Evolutionary conservation across 2,329 filamentous ascomycete genomes (phyloP), one percentile per base, ranked within the genome.

Genomic region (Colletotrichum truncatum): DNA sequence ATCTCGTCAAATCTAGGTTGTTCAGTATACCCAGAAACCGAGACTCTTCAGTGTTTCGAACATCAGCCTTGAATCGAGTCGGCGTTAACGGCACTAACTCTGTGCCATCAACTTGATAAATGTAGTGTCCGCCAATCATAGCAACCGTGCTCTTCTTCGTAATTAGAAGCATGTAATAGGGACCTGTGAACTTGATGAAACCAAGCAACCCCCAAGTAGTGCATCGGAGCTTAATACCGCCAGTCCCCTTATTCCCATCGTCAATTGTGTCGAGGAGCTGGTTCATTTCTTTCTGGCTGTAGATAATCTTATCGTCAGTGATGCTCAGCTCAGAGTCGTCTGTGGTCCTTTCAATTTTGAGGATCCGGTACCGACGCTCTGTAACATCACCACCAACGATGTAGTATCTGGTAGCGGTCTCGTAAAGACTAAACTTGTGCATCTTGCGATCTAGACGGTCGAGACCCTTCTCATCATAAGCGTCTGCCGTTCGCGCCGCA

Each of bases 401-500:
- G 77, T 98, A 99, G 78, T 96, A 99, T 55, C 93, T 88, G 59
- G 91, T 93, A 11, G 93, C 92, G 3, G 96, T 99, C 81, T 99
- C 96, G 78, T 99, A 98, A 21, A 99, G 82, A n/a, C 93, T 96
- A 78, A 97, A 98, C 73, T 96, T 97, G 82, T 98, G 94, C 93
- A 99, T 97, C 75, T 86, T 87, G 77, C 86, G 85, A 45, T 83
- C 76, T 16, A 82, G 70, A 21, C 80, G 78, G 56, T 80, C 76
- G 5, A 72, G 71, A 1, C 71, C 70, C 12, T 72, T 74, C 14
- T 75, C 74, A 16, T 79, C 76, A 21, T 75, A 75, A 12, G 73
- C 71, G 30, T 78, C 74, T 34, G 64, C 67, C 8, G 64, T 60
- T 9, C 76, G 77, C 4, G 72, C 70, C 18, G 74, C 70, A 7